phyloP scores from a whole-genome alignment of 768 basidiomycete genomes.

The Trametes elegans region DNA sequence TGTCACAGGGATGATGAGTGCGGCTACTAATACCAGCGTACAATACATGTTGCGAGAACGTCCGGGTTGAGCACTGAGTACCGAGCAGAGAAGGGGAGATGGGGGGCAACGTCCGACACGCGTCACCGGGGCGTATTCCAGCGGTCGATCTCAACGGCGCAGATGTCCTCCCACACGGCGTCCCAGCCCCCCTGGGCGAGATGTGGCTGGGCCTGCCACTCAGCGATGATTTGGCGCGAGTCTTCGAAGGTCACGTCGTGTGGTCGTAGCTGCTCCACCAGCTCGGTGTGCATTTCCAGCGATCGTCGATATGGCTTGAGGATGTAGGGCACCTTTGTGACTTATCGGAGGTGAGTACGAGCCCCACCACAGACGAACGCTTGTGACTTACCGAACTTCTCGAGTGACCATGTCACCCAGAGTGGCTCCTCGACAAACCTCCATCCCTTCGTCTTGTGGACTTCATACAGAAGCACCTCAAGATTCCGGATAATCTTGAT shows the following conservation, averaged over 20 bases:
- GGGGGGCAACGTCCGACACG: background rate
- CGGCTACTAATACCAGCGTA: conserved; percentile 1
- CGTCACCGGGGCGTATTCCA: conserved; percentile 46
- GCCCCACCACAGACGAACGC: too few species aligned
- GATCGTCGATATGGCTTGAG: conserved; percentile 68
- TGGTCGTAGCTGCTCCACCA: conserved; percentile 56
- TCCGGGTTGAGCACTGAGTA: background rate
- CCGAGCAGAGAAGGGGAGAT: background rate
- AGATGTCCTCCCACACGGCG: conserved; percentile 74
- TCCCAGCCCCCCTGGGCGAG: conserved; percentile 71
- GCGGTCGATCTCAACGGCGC: conserved; percentile 69
- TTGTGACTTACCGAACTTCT: conserved; percentile 71
- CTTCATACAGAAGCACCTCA: conserved; percentile 64
- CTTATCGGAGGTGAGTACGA: conserved; percentile 33
- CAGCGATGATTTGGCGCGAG: conserved; percentile 57
- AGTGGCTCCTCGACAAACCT: conserved; percentile 72
- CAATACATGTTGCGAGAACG: background rate
- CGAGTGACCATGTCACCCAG: conserved; percentile 81
- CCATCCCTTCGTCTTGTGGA: conserved; percentile 68
- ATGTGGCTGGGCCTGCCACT: conserved; percentile 70
- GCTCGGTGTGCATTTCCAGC: conserved; percentile 50
- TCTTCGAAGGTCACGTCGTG: conserved; percentile 71
- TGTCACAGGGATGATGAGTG: background rate
- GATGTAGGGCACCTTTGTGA: conserved; percentile 52
- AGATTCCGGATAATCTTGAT: conserved; percentile 58